These are phyloP conservation scores for Pichia sporocuriosa DNA, from an alignment of 805 yeast genomes.

Conservation along the genomic window DNA sequence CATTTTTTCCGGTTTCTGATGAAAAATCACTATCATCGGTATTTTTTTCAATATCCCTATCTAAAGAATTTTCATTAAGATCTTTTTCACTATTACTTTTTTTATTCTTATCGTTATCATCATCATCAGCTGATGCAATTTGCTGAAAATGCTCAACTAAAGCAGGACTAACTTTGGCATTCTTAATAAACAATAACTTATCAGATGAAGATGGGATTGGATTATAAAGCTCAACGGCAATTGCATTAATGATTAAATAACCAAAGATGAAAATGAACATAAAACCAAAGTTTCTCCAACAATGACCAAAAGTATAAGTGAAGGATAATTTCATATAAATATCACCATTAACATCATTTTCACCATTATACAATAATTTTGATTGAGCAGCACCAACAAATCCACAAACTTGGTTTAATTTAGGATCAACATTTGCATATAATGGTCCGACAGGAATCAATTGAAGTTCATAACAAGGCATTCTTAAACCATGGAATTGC, in stretches of 20 bases:
- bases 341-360: constrained; percentile 45
- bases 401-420: constrained; percentile 41
- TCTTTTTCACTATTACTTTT: not conserved
- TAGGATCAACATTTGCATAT: constrained; percentile 36
- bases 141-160: constrained; percentile 19
- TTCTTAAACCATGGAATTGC: constrained; percentile 49
- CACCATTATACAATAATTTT: constrained; percentile 15
- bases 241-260: constrained; percentile 28
- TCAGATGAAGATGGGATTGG: constrained; percentile 29
- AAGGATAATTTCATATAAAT: constrained; percentile 39
- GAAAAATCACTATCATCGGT: constrained; percentile 22
- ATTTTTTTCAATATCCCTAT: constrained; percentile 1
- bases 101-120: not conserved
- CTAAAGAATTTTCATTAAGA: too few relatives aligned
- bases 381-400: constrained; percentile 40
- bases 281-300: constrained; percentile 76
- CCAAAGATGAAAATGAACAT: constrained; percentile 36
- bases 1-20: constrained; percentile 23
- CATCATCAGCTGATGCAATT: constrained; percentile 8
- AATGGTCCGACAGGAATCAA: constrained; percentile 51
- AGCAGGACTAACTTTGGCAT: constrained; percentile 22
- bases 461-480: constrained; percentile 37
- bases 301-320: constrained; percentile 48
- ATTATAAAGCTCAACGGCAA: constrained; percentile 28
- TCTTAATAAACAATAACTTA: constrained; percentile 26